Conservation (phyloP, 2,329 filamentous ascomycete genomes). For the Chalaropsis thielavioides region DNA sequence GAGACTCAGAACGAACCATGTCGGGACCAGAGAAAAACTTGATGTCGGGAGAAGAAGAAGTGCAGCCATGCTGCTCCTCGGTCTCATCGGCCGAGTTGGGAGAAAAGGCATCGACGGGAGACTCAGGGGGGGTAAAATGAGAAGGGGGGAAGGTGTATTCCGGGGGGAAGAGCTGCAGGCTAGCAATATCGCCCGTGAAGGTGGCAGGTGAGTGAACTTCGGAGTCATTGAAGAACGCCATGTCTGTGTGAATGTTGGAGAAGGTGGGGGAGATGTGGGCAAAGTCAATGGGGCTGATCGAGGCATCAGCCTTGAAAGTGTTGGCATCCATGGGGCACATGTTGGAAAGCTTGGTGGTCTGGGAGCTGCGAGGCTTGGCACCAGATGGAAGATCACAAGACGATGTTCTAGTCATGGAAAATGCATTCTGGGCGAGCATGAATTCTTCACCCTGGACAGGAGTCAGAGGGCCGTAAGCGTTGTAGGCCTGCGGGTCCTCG, state of each 20-base stretch:
- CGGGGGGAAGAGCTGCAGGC: slow-evolving; percentile 15
- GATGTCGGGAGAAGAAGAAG: slow-evolving; percentile 30
- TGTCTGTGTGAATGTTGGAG: slow-evolving; percentile 4
- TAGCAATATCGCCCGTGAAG: slow-evolving; percentile 9
- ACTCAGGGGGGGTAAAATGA: slow-evolving; percentile 20
- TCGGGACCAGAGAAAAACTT: slow-evolving; percentile 26
- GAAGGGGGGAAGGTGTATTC: neutral
- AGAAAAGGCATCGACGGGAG: slow-evolving; percentile 15
- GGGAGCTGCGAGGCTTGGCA: slow-evolving; percentile 2
- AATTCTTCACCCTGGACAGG: slow-evolving; percentile 4
- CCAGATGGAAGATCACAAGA: slow-evolving; percentile 13
- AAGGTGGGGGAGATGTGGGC: slow-evolving; percentile 7
- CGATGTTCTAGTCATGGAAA: slow-evolving; percentile 13
- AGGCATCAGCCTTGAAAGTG: neutral
- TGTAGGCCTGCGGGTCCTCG: slow-evolving; percentile 12
- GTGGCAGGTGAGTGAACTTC: slow-evolving; percentile 2
- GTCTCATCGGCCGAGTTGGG: slow-evolving; percentile 12
- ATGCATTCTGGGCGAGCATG: slow-evolving; percentile 12
- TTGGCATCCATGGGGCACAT: slow-evolving; percentile 6
- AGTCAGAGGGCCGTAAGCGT: slow-evolving; percentile 6
- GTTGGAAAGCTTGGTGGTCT: slow-evolving; percentile 7
- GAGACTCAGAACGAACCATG: neutral
- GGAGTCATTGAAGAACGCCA: slow-evolving; percentile 9
- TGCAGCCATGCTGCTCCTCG: slow-evolving; percentile 16
- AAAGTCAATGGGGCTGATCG: slow-evolving; percentile 12